phyloP scores from a whole-genome alignment of 768 basidiomycete species.

The Lactifluus rugatus region DNA sequence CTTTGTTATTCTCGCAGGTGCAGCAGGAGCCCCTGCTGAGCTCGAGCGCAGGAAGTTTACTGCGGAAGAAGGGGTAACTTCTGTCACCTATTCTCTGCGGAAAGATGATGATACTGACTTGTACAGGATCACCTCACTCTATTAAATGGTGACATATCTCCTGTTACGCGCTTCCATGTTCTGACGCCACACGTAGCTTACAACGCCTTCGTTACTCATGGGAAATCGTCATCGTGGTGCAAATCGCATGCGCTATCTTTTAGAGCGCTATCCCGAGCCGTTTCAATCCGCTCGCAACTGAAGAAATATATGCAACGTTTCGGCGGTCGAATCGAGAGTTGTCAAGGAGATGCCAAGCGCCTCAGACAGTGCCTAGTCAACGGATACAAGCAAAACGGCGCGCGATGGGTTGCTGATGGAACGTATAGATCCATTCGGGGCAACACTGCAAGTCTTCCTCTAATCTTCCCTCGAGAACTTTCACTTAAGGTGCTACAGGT shows the following conservation, averaged over 20 bases:
- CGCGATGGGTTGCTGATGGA: slow-evolving; percentile 84
- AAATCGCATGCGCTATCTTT: slow-evolving; percentile 88
- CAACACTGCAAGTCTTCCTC: slow-evolving; percentile 48
- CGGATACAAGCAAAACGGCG: slow-evolving; percentile 92
- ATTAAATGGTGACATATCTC: slow-evolving; percentile 58
- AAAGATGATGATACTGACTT: not conserved
- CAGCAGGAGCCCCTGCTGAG: slow-evolving; percentile 78
- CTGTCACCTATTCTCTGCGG: not conserved
- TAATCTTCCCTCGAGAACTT: not conserved
- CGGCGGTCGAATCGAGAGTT: slow-evolving; percentile 70
- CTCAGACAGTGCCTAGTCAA: slow-evolving; percentile 83
- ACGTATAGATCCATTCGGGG: slow-evolving; percentile 87
- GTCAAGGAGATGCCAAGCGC: slow-evolving; percentile 77
- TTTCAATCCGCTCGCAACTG: slow-evolving; percentile 91
- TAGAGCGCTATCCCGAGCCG: slow-evolving; percentile 84
- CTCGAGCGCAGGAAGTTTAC: slow-evolving; percentile 93
- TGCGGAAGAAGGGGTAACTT: slow-evolving; percentile 89
- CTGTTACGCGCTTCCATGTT: not conserved
- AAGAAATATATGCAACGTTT: slow-evolving; percentile 94
- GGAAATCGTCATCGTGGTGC: slow-evolving; percentile 86
- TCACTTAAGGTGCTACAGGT: slow-evolving; percentile 36
- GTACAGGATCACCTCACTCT: slow-evolving; percentile 87
- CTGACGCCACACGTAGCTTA: slow-evolving; percentile 46
- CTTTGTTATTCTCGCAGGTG: slow-evolving; percentile 82
- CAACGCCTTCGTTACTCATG: slow-evolving; percentile 82